A percentile compares a stretch with the other conserved stretches of the same genome.
phyloP scores from a whole-genome alignment of 2,329 filamentous ascomycete species.

The Botrytis medusae region DNA sequence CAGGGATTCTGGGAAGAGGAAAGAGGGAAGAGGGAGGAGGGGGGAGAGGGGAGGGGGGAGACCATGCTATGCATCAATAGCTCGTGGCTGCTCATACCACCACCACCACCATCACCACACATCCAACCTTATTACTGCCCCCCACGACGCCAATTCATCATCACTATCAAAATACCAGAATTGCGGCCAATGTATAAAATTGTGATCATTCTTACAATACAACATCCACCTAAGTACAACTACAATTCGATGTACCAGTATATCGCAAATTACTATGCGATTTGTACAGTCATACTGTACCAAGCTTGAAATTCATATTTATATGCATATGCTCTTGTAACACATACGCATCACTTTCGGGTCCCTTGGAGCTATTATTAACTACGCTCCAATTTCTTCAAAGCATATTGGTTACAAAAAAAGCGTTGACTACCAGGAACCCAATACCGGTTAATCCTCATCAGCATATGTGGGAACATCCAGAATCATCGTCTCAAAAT shows the following conservation, averaged over 20 bases:
- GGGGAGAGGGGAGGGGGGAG: neutral
- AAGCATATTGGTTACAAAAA: neutral
- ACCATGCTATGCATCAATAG: conserved; percentile 3
- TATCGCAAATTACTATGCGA: neutral
- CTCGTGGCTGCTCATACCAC: neutral
- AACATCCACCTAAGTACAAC: neutral
- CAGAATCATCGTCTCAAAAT: neutral
- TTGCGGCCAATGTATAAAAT: neutral
- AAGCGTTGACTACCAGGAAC: neutral
- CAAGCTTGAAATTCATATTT: neutral
- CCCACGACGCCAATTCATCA: neutral
- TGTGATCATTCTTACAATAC: neutral
- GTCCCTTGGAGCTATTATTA: neutral
- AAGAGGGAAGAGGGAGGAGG: no score
- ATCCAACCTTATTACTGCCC: neutral
- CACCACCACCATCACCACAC: neutral
- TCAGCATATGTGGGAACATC: neutral
- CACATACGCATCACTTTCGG: neutral
- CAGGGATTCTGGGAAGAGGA: neutral
- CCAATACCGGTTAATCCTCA: neutral
- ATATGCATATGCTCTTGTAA: neutral
- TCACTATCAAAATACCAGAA: neutral
- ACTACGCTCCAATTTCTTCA: neutral
- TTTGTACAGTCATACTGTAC: neutral
- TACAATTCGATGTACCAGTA: neutral